Conservation (phyloP, 2,329 filamentous ascomycete species). For the Sporothrix mexicana region DNA sequence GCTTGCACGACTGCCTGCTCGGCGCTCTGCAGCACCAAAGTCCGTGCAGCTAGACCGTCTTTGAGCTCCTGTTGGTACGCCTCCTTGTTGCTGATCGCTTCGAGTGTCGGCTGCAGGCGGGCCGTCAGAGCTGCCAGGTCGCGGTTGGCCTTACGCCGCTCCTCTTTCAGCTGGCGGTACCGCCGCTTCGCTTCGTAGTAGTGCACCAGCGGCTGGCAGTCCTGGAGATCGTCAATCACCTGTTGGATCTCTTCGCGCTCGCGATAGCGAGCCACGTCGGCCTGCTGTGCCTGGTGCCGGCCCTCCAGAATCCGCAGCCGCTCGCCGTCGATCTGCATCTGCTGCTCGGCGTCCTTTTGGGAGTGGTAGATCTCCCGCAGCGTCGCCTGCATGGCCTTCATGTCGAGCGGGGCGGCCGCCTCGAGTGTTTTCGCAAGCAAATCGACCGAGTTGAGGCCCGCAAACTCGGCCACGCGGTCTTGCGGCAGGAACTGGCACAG, state of each 20-base stretch:
- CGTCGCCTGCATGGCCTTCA: conserved; percentile 77
- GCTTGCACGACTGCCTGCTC: conserved; percentile 59
- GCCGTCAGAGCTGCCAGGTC: conserved; percentile 66
- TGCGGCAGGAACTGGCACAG: conserved; percentile 96
- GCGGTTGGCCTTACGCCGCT: conserved; percentile 58
- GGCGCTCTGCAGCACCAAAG: conserved; percentile 57
- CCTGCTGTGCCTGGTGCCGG: conserved; percentile 75
- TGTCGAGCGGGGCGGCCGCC: conserved; percentile 81
- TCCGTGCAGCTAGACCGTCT: conserved; percentile 60
- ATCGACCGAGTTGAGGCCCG: conserved; percentile 78
- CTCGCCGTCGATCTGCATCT: conserved; percentile 65
- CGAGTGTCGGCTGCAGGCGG: conserved; percentile 68
- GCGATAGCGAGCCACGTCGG: conserved; percentile 81
- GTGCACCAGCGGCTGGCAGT: conserved; percentile 67
- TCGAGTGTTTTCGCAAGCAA: conserved; percentile 85
- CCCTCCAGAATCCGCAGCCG: conserved; percentile 70
- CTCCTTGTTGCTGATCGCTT: conserved; percentile 72
- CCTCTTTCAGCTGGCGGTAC: conserved; percentile 59
- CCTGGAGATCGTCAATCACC: conserved; percentile 68
- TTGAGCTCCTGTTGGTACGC: conserved; percentile 66
- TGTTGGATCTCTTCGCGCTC: conserved; percentile 73
- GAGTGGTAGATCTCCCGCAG: conserved; percentile 73
- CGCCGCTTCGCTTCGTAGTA: conserved; percentile 63
- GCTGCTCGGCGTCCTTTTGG: conserved; percentile 68
- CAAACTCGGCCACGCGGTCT: conserved; percentile 94